Base-by-base conservation (phyloP, 2,329 filamentous ascomycete genomes). In the Cladosporium sp. region DNA sequence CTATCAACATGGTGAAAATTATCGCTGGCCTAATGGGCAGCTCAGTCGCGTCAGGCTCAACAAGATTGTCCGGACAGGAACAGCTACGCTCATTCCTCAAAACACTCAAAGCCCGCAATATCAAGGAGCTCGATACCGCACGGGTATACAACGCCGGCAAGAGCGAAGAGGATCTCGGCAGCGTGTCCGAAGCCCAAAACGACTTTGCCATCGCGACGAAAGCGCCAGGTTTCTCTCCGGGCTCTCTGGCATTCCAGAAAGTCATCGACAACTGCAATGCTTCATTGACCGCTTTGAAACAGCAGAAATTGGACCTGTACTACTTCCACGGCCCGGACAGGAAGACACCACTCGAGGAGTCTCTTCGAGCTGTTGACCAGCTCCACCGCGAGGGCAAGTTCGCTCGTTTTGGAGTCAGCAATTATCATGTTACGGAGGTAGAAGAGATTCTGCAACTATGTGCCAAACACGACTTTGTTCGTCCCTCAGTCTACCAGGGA, bases 321-420 rank as follows among this genome's bases (percentile, higher is more conserved):
- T 80, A 79, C 61, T 77, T 82, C n/a, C 81, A 84, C 68, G 76
- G 76, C 5, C 82, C 81, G 0, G 83, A 85, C 67, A 75, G 79
- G 2, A 62, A 73, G 2, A 82, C 81, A 0, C 77, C 78, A 0
- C 76, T 81, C 39, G 76, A 79, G 58, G 79, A 83, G 30, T 75
- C 79, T 0, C 74, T 75, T 25, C 72, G 76, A 39, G 81, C 79
- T 8, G 79, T 84, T 65, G 69, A 84, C 64, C 72, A 79, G 23
- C 76, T 79, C 0, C 72, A 79, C 67, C 64, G 71, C 18, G 72
- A 79, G 43, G 81, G 81, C 25, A 80, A 81, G 65, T 80, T 84
- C 68, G 77, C 79, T 69, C 67, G 76, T 0, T 83, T 83, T 65
- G 83, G 82, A 0, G 65, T 85, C 4, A 82, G 78, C 11, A 85